Conservation (phyloP, 257 asterid genomes). For the Scutellaria galericulata region DNA sequence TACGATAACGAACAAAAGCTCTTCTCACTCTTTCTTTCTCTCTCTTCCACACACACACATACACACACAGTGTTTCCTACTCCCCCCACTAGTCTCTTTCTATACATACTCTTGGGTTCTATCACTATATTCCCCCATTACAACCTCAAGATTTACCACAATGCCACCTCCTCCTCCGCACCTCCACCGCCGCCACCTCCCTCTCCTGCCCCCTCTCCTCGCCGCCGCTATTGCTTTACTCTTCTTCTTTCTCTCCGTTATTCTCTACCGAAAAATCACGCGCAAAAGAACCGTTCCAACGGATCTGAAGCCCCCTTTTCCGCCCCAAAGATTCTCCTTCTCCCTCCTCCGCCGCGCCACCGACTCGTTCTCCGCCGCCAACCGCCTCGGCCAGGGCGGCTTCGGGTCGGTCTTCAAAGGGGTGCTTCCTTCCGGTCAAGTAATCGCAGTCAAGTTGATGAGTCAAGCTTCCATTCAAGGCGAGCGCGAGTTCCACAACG, state of each 20-base stretch:
- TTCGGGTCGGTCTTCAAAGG: conserved; percentile 94
- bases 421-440: conserved; percentile 75
- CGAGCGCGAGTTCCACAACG: conserved; percentile 92
- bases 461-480: conserved; percentile 76
- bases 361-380: conserved; percentile 58
- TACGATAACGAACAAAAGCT: conserved; percentile 42
- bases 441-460: conserved; percentile 88
- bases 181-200: conserved; percentile 39
- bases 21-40: conserved; percentile 31
- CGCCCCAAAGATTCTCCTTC: conserved; percentile 68
- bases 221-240: conserved; percentile 54
- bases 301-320: conserved; percentile 74
- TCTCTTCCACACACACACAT: conserved; percentile 9
- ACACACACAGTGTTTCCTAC: conserved; percentile 18
- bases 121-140: not conserved
- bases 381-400: conserved; percentile 93
- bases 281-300: conserved; percentile 80
- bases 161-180: conserved; percentile 46
- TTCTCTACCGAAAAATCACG: conserved; percentile 68
- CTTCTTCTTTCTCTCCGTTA: conserved; percentile 48
- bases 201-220: conserved; percentile 55
- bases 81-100: conserved; percentile 41
- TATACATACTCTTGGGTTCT: conserved; percentile 42
- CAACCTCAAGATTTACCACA: conserved; percentile 35
- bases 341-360: conserved; percentile 75